These are phyloP conservation scores for Agapanthus africanus DNA, from an alignment of 106 monocot genomes.

Conservation along the genomic window DNA sequence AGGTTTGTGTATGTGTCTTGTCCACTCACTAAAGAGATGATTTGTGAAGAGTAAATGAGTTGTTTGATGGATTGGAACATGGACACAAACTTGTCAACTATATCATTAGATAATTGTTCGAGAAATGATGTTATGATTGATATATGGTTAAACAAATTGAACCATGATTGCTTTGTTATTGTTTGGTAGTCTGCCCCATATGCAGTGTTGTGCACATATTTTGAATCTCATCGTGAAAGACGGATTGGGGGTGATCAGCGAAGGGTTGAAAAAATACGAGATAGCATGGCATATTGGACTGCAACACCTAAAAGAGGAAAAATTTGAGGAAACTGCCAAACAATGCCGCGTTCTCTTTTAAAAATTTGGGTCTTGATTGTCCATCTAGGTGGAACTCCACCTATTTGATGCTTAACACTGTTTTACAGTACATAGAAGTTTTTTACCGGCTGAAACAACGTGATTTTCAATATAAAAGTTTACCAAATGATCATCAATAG, in stretches of 20 bases:
- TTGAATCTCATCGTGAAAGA: constrained; percentile 20
- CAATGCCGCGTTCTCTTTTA: too few relatives aligned
- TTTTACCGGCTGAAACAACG: not conserved
- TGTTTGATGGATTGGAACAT: constrained; percentile 22
- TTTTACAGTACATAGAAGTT: too few relatives aligned
- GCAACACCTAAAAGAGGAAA: too few relatives aligned
- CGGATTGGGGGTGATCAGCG: constrained; percentile 14
- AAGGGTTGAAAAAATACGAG: too few relatives aligned
- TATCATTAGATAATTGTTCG: too few relatives aligned
- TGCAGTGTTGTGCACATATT: too few relatives aligned
- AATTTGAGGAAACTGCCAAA: too few relatives aligned
- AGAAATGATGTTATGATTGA: constrained; percentile 8
- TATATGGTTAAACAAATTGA: not conserved
- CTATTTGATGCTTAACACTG: too few relatives aligned
- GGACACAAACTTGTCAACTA: constrained; percentile 19
- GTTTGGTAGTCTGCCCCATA: too few relatives aligned
- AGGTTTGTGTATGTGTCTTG: constrained; percentile 18
- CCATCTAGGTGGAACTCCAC: too few relatives aligned
- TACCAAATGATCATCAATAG: constrained; percentile 13
- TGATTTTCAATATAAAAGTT: not conserved
- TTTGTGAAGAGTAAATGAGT: constrained; percentile 3
- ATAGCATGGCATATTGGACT: not conserved
- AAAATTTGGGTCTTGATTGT: too few relatives aligned
- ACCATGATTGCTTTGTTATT: too few relatives aligned
- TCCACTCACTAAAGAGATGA: constrained; percentile 7